These are phyloP conservation scores for Jatropha curcas DNA, from an alignment of 345 rosid genomes.

Conservation along the genomic window DNA sequence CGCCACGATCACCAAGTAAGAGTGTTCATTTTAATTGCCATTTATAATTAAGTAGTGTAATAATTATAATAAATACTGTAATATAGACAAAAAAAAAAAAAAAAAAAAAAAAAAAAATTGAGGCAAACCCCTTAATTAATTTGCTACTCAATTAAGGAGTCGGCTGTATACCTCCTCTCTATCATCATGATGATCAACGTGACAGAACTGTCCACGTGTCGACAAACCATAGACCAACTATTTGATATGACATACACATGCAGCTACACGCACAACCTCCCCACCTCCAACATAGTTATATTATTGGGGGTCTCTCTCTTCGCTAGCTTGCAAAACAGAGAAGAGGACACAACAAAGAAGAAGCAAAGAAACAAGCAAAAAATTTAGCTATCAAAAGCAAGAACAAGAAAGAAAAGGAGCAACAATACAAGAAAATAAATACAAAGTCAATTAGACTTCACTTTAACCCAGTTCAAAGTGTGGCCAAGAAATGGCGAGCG, in stretches of 20 bases:
- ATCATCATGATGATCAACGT: conserved; percentile 27
- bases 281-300: conserved; percentile 29
- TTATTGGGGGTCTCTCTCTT: conserved; percentile 33
- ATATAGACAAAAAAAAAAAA: too few relatives aligned
- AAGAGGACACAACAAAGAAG: conserved; percentile 12
- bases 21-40: too few relatives aligned
- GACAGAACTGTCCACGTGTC: conserved; percentile 37
- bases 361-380: background rate
- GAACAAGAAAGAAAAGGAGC: background rate
- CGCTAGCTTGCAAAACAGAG: conserved; percentile 15
- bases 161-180: conserved; percentile 4
- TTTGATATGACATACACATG: conserved; percentile 44
- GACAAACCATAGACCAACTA: conserved; percentile 1
- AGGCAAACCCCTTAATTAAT: too few relatives aligned
- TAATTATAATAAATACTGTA: too few relatives aligned
- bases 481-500: conserved; percentile 37
- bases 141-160: conserved; percentile 7
- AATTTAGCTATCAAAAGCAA: conserved; percentile 24
- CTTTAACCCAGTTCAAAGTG: background rate
- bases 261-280: conserved; percentile 25
- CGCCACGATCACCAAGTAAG: too few relatives aligned
- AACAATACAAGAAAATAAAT: background rate
- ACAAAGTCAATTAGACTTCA: background rate
- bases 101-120: too few relatives aligned
- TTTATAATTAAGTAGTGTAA: too few relatives aligned